These are phyloP conservation scores for Zasmidium cellare DNA, from an alignment of 2,329 filamentous ascomycete species.

Conservation along the genomic window DNA sequence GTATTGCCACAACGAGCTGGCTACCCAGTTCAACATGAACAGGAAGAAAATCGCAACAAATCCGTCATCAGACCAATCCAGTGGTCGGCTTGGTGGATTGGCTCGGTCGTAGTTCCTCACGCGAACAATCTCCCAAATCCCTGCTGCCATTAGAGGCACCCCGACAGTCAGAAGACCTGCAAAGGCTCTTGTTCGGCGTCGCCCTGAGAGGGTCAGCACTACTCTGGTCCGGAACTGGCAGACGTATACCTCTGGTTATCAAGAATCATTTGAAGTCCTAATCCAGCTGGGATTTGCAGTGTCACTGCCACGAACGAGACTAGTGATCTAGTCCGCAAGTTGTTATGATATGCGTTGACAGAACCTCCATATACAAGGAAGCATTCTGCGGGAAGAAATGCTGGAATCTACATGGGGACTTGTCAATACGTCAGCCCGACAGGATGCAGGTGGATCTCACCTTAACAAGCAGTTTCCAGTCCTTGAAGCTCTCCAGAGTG, in stretches of 20 bases:
- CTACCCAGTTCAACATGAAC: slow-evolving; percentile 27
- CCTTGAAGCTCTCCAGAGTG: slow-evolving; percentile 30
- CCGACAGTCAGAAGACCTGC: slow-evolving; percentile 27
- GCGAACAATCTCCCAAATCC: slow-evolving; percentile 34
- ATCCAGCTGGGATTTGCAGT: slow-evolving; percentile 34
- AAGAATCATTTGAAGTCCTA: slow-evolving; percentile 21
- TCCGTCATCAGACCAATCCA: slow-evolving; percentile 28
- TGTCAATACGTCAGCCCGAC: neutral
- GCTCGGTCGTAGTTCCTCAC: slow-evolving; percentile 27
- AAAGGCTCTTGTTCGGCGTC: slow-evolving; percentile 14
- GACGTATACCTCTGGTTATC: slow-evolving; percentile 6
- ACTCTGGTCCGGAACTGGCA: neutral
- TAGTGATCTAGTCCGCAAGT: slow-evolving; percentile 31
- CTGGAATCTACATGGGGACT: slow-evolving; percentile 11
- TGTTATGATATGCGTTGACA: slow-evolving; percentile 35
- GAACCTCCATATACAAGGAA: slow-evolving; percentile 38
- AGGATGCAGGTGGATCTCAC: neutral
- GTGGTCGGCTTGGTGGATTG: slow-evolving; percentile 16
- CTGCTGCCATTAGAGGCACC: slow-evolving; percentile 27
- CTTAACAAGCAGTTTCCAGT: slow-evolving; percentile 33
- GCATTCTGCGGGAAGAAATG: slow-evolving; percentile 30
- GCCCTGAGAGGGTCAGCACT: neutral
- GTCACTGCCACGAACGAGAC: slow-evolving; percentile 35
- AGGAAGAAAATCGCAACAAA: slow-evolving; percentile 28
- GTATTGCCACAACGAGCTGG: slow-evolving; percentile 32